phyloP scores from a whole-genome alignment of 2,329 filamentous ascomycete species.

The Fusarium nematophilum region DNA sequence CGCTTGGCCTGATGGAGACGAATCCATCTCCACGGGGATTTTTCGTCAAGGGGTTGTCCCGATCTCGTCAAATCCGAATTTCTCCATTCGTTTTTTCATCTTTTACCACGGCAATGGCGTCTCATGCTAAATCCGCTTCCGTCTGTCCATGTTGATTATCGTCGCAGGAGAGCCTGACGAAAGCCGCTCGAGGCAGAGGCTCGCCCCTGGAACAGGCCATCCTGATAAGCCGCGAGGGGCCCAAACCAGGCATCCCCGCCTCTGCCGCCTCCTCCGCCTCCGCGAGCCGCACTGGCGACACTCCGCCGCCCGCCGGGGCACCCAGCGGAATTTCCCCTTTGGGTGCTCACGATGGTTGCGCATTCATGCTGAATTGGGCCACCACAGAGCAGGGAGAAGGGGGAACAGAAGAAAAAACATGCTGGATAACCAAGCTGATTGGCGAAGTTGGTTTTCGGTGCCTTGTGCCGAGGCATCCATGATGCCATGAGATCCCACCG shows the following conservation, averaged over 20 bases:
- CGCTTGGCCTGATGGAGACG: background rate
- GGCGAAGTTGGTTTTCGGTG: slow-evolving; percentile 2
- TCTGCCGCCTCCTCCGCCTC: slow-evolving; percentile 13
- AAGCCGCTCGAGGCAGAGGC: slow-evolving; percentile 5
- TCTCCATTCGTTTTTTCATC: background rate
- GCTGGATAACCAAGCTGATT: background rate
- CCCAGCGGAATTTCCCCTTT: slow-evolving; percentile 10
- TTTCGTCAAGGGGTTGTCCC: background rate
- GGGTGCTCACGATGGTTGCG: slow-evolving; percentile 21
- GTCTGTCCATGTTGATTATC: slow-evolving; percentile 12
- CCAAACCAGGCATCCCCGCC: slow-evolving; percentile 13
- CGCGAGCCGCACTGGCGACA: slow-evolving; percentile 16
- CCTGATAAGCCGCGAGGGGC: slow-evolving; percentile 27
- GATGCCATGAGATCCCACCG: slow-evolving; percentile 15
- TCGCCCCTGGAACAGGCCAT: slow-evolving; percentile 23
- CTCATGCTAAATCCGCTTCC: slow-evolving; percentile 24
- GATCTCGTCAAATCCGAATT: background rate
- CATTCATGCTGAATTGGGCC: background rate
- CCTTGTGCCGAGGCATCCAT: background rate
- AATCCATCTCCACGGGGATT: slow-evolving; percentile 1
- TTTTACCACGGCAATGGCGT: background rate
- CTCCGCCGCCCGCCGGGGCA: slow-evolving; percentile 2
- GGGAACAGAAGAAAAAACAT: background rate
- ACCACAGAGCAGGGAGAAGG: background rate
- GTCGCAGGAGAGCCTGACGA: slow-evolving; percentile 24